These are phyloP conservation scores for Leccinum rimulosum DNA, from an alignment of 768 basidiomycete species.

Conservation along the genomic window DNA sequence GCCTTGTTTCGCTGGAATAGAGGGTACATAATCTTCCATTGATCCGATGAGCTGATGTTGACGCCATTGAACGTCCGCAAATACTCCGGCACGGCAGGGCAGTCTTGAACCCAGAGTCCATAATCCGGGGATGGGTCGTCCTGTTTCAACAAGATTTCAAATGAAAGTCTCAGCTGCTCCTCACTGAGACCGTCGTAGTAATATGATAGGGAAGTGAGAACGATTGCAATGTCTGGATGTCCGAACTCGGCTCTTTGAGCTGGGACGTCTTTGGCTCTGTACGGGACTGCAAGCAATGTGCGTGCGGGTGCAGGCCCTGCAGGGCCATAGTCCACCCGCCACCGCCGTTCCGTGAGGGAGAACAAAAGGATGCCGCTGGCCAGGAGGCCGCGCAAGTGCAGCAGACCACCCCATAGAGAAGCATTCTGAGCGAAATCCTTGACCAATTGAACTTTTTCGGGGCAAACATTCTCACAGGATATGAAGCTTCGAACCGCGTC, in stretches of 20 bases:
- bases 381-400: conserved; percentile 31
- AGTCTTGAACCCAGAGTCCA: not conserved
- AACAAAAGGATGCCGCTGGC: conserved; percentile 23
- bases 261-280: no score
- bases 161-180: not conserved
- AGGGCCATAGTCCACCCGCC: conserved; percentile 35
- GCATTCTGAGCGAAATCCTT: not conserved
- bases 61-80: not conserved
- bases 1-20: conserved; percentile 2
- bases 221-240: no score
- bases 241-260: no score
- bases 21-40: conserved; percentile 7
- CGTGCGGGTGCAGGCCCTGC: not conserved
- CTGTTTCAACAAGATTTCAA: conserved; percentile 2
- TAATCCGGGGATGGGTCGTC: conserved; percentile 7
- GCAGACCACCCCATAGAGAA: not conserved
- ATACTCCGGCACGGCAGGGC: not conserved
- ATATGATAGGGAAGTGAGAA: no score
- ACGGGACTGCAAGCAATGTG: conserved; percentile 23
- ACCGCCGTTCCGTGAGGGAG: conserved; percentile 27
- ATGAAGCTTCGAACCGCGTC: conserved; percentile 11
- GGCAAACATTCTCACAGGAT: not conserved
- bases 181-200: no score
- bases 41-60: conserved; percentile 8
- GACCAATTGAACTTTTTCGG: not conserved